These are phyloP conservation scores for Plectranthus barbatus DNA, from an alignment of 257 asterid species.

Conservation along the genomic window DNA sequence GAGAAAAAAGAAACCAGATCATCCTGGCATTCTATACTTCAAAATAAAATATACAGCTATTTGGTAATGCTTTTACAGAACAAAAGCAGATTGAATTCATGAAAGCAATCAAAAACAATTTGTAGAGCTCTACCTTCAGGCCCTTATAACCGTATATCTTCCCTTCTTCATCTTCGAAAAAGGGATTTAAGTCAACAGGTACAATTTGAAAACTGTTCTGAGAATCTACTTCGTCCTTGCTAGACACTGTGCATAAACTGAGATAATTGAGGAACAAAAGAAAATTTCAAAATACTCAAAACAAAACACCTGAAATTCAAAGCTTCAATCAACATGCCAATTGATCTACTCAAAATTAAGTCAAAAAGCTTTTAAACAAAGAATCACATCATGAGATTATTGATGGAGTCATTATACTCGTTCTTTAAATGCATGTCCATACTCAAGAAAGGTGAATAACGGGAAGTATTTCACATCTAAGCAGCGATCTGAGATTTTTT, in stretches of 20 bases:
- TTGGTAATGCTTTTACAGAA: not conserved
- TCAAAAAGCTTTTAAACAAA: not conserved
- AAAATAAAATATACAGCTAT: not conserved
- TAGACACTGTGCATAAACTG: constrained; percentile 38
- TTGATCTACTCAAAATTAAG: not conserved
- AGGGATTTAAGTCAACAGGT: constrained; percentile 66
- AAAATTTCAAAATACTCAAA: not conserved
- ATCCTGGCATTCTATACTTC: not conserved
- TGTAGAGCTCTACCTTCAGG: constrained; percentile 49
- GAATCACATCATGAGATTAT: not conserved
- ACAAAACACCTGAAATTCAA: not conserved
- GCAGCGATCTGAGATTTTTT: not conserved
- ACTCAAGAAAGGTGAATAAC: not conserved
- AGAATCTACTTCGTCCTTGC: constrained; percentile 68
- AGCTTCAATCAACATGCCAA: not conserved
- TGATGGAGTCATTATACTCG: not conserved
- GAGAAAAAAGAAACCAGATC: not conserved
- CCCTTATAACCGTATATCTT: constrained; percentile 75
- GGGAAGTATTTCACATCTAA: not conserved
- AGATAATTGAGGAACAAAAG: not conserved
- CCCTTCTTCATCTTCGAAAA: constrained; percentile 78
- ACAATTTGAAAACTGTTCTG: constrained; percentile 46
- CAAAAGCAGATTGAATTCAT: not conserved
- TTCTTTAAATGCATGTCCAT: not conserved
- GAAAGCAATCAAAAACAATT: not conserved